Base-by-base conservation (phyloP, 768 basidiomycete genomes). In the Tricholoma furcatifolium region DNA sequence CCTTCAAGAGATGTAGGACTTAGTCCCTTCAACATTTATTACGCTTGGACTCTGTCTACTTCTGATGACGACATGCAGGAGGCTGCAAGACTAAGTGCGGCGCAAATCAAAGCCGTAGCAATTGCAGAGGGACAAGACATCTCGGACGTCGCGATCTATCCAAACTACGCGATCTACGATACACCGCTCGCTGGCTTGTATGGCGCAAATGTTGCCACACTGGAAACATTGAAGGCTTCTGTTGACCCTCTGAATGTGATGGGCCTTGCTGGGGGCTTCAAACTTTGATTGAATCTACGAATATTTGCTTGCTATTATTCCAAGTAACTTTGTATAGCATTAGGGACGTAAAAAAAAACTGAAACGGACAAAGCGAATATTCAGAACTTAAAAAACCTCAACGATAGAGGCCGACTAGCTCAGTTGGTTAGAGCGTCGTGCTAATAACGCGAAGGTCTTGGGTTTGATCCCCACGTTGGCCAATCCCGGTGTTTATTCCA, bases 351-450 rank as follows among this genome's bases (percentile, higher is more conserved):
- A n/a, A n/a, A n/a, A n/a, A n/a, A n/a, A n/a, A n/a, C n/a, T n/a
- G n/a, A n/a, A n/a, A n/a, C n/a, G n/a, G n/a, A n/a, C n/a, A n/a
- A n/a, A n/a, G n/a, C n/a, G n/a, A n/a, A n/a, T n/a, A n/a, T n/a
- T n/a, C n/a, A n/a, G n/a, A n/a, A n/a, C n/a, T n/a, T n/a, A n/a
- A n/a, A n/a, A n/a, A n/a, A n/a, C n/a, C n/a, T n/a, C n/a, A n/a
- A n/a, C n/a, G n/a, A n/a, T n/a, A n/a, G n/a, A n/a, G 87, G 87
- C 87, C 85, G 87, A 82, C 84, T 89, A 88, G 87, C 88, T 90
- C 87, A 90, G 88, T 75, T 88, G 88, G 88, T 89, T 89, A 88
- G 88, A 90, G 87, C 88, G 87, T 88, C 82, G 87, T 87, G 83
- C 86, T 88, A 88, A 87, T 85, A 82, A 84, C 81, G 79, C 84